Conservation (phyloP, 805 yeast species). For the Candida xiaguanensis region DNA sequence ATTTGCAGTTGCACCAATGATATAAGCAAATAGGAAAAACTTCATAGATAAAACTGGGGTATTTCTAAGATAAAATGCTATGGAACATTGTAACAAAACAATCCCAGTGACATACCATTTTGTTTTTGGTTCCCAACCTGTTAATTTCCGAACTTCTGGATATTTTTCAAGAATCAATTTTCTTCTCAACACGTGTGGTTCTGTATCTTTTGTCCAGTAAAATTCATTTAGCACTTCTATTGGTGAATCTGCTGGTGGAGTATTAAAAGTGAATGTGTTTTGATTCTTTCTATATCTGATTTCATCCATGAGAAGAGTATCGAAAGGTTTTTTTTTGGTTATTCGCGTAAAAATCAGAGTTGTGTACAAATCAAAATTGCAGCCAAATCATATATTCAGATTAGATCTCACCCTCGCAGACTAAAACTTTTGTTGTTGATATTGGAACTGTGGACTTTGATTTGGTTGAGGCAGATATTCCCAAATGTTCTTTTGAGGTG, state of each 20-base stretch:
- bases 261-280: constrained; percentile 26
- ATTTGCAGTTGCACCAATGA: constrained; percentile 81
- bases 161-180: constrained; percentile 68
- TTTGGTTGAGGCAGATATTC: constrained; percentile 4
- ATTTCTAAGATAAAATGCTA: constrained; percentile 60
- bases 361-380: not conserved
- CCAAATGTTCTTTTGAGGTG: constrained; percentile 3
- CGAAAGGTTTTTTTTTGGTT: not conserved
- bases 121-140: constrained; percentile 84
- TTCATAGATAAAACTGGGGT: constrained; percentile 48
- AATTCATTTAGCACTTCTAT: constrained; percentile 54
- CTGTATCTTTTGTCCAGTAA: constrained; percentile 79
- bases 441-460: constrained; percentile 4
- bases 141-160: constrained; percentile 75
- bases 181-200: constrained; percentile 76
- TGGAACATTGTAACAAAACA: constrained; percentile 60
- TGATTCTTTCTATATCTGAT: constrained; percentile 25
- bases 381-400: too few relatives aligned
- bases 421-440: constrained; percentile 4
- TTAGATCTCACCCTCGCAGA: too few relatives aligned
- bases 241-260: constrained; percentile 41
- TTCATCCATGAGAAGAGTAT: constrained; percentile 8
- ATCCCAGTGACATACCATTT: constrained; percentile 70
- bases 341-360: not conserved
- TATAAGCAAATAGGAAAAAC: constrained; percentile 63